Base-by-base conservation (phyloP, 371 early-diverging fungal species). In the Circinella minor region DNA sequence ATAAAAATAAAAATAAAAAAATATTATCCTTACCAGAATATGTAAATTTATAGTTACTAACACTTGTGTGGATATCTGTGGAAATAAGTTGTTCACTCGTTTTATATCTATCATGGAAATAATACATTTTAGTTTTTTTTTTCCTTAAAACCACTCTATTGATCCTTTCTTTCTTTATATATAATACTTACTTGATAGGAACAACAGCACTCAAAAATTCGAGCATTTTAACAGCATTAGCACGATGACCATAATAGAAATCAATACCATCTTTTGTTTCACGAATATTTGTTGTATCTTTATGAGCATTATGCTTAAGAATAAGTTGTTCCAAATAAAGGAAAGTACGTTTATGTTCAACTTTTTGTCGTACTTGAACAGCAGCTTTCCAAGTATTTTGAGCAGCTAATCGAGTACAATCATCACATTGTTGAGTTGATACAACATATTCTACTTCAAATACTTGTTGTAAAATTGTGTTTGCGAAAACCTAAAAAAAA, bases 311-410 rank as follows among this genome's bases (percentile, higher is more conserved):
- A 84, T 99, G 97, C 86, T 98, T 97, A 68, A 99, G 90, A 71
- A 99, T 98, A 71, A 99, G 81, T 81, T 99, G 99, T 84, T 99
- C 99, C 43, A 99, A 88, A 81, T 93, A 97, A 72, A 99, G 89
- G 86, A 99, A 99, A 6, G 99, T 99, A 74, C 97, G 90, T 87
- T 98, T 97, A 86, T 98, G 98, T 54, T 90, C 91, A 20, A 96
- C 96, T 87, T 98, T 99, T 85, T 99, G 99, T 69, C 99, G 93
- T 36, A 99, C 92, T 88, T 99, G 99, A 20, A 99, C 99, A 66
- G 93, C 89, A 14, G 98, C 97, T 77, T 95, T 96, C 99, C 99
- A 99, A 8, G 96, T 98, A 76, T 99, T 96, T 81, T 99, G 95
- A 8, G 99, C 99, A 86, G 95, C 98, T 43, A 98, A 91, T 67